phyloP scores from a whole-genome alignment of 805 yeast genomes.

The Ascoidea tarda region DNA sequence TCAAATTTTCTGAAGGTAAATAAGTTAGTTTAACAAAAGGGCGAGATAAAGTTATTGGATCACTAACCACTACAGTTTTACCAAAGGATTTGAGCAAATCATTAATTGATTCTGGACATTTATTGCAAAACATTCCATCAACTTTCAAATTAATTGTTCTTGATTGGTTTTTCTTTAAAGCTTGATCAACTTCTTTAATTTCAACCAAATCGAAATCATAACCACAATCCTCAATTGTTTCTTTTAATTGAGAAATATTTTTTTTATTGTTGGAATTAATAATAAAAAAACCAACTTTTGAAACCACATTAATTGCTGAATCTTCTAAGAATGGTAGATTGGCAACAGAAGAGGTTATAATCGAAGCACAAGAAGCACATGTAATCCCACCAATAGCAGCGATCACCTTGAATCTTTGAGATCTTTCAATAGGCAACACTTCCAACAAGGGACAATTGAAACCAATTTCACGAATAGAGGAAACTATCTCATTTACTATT shows the following conservation, averaged over 20 bases:
- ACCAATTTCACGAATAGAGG: conserved; percentile 29
- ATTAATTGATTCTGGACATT: conserved; percentile 49
- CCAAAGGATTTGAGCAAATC: conserved; percentile 37
- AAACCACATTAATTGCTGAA: conserved; percentile 39
- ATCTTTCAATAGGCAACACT: conserved; percentile 39
- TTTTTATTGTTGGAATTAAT: conserved; percentile 26
- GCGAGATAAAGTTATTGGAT: conserved; percentile 35
- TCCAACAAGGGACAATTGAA: conserved; percentile 40
- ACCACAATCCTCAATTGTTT: conserved; percentile 51
- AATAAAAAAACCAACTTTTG: conserved; percentile 50
- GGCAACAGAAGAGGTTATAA: conserved; percentile 33
- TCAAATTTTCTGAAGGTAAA: conserved; percentile 29
- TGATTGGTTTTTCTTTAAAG: conserved; percentile 31
- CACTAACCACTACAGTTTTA: conserved; percentile 38
- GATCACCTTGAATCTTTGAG: conserved; percentile 32
- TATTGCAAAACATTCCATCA: conserved; percentile 56
- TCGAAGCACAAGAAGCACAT: conserved; percentile 54
- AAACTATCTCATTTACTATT: conserved; percentile 32
- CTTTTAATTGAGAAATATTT: conserved; percentile 27
- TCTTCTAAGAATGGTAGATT: conserved; percentile 38
- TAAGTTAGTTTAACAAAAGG: conserved; percentile 56
- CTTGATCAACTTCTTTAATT: conserved; percentile 28
- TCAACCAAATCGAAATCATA: conserved; percentile 41
- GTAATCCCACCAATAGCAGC: conserved; percentile 66
- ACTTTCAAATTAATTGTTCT: conserved; percentile 44